A percentile compares a stretch with the other conserved stretches of the same genome.
Conservation (phyloP, 768 basidiomycete species). For the Mycena chlorophos region DNA sequence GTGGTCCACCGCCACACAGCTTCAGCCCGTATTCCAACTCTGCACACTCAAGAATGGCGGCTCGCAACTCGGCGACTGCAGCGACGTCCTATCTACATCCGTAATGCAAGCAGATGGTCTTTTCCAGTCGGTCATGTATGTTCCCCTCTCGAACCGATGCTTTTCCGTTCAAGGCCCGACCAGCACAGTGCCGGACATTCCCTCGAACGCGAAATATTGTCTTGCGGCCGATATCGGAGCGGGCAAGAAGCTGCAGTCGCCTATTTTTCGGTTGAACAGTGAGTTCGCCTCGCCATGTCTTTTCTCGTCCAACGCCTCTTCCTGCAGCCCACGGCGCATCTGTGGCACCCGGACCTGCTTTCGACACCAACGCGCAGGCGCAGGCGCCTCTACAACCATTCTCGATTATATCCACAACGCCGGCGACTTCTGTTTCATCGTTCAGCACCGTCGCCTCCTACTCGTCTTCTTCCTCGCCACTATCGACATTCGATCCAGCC, state of each 20-base stretch:
- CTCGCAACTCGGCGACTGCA: conserved; percentile 5
- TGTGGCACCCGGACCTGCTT: background rate
- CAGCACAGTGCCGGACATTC: conserved; percentile 10
- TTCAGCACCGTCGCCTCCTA: too few species aligned
- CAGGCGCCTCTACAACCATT: too few species aligned
- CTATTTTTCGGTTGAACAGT: conserved; percentile 16
- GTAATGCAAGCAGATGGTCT: conserved; percentile 10
- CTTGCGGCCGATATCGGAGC: conserved; percentile 4
- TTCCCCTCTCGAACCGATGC: background rate
- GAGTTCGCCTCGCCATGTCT: background rate
- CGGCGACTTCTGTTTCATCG: background rate
- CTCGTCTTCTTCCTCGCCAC: background rate
- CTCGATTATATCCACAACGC: too few species aligned
- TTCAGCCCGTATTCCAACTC: conserved; percentile 10
- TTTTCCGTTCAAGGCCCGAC: background rate
- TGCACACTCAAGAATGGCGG: conserved; percentile 1
- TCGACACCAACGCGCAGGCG: conserved; percentile 18
- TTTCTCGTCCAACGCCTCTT: background rate
- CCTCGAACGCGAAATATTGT: conserved; percentile 6
- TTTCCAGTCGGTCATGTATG: conserved; percentile 8
- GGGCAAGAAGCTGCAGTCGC: conserved; percentile 9
- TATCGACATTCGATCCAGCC: conserved; percentile 13
- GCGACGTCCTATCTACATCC: conserved; percentile 3
- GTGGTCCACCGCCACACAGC: conserved; percentile 4
- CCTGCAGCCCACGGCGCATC: conserved; percentile 8